Evolutionary conservation across 495 filamentous ascomycete species (phyloP).

Genomic region (Penicillium turbatum): DNA sequence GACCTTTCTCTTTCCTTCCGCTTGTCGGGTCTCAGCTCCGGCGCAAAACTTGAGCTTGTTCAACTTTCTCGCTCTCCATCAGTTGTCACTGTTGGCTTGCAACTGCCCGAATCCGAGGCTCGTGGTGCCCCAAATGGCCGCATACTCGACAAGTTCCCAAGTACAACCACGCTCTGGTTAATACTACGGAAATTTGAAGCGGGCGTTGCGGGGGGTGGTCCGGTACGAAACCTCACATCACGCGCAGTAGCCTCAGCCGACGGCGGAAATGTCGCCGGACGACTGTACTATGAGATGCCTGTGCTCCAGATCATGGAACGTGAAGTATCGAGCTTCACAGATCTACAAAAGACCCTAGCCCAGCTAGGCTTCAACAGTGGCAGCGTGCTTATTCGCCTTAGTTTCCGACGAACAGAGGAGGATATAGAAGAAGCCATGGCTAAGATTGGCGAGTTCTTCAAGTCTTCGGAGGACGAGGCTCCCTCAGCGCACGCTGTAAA

Average conservation of each 20-base stretch:
- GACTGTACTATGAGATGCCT: slow-evolving; percentile 81
- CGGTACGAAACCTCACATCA: slow-evolving; percentile 70
- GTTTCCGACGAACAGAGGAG: slow-evolving; percentile 67
- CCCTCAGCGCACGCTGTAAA: slow-evolving; percentile 11
- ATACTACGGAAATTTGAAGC: slow-evolving; percentile 84
- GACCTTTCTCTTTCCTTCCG: slow-evolving; percentile 81
- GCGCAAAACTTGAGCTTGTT: slow-evolving; percentile 91
- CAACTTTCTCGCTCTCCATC: slow-evolving; percentile 75
- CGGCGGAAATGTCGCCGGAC: slow-evolving; percentile 58
- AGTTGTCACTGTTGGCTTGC: slow-evolving; percentile 78
- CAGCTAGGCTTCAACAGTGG: slow-evolving; percentile 84
- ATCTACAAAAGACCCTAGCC: slow-evolving; percentile 82
- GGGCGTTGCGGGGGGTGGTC: slow-evolving; percentile 50
- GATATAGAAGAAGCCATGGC: slow-evolving; percentile 82
- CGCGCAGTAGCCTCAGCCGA: slow-evolving; percentile 60
- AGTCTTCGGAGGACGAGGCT: slow-evolving; percentile 35
- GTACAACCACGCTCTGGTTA: slow-evolving; percentile 79
- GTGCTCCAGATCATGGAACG: slow-evolving; percentile 76
- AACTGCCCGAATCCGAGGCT: slow-evolving; percentile 66
- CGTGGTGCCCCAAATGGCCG: slow-evolving; percentile 54
- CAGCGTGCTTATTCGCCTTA: slow-evolving; percentile 69
- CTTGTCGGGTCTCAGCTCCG: slow-evolving; percentile 77
- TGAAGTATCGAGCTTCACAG: slow-evolving; percentile 68
- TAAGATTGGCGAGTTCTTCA: slow-evolving; percentile 71
- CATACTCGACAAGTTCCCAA: slow-evolving; percentile 76